These are phyloP conservation scores for Breviolum minutum DNA, from an alignment of 73 alveolate genomes.

Conservation along the genomic window DNA sequence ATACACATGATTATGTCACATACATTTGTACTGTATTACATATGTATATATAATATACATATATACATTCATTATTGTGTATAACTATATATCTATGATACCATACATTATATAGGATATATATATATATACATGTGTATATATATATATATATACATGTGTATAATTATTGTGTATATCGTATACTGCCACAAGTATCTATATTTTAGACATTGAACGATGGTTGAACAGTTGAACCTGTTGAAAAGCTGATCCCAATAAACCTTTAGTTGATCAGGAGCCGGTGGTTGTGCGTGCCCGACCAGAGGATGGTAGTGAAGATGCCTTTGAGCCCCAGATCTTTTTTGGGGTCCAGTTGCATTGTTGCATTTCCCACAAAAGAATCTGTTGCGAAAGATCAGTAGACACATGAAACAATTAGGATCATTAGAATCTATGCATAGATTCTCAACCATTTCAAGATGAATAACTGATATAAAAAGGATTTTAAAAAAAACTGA, in stretches of 20 bases:
- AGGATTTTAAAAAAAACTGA: no score
- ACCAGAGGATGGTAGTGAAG: conserved; percentile 64
- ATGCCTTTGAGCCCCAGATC: neutral
- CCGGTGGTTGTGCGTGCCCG: conserved; percentile 83
- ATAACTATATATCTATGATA: neutral
- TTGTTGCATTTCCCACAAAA: neutral
- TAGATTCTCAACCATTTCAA: no score
- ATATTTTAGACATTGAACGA: neutral
- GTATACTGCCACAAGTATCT: neutral
- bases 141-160: no score
- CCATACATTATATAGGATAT: neutral
- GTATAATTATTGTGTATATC: neutral
- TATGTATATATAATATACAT: neutral
- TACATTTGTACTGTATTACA: no score
- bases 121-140: neutral
- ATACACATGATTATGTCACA: no score
- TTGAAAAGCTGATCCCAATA: neutral
- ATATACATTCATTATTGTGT: neutral
- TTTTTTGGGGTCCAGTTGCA: neutral
- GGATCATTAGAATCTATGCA: no score
- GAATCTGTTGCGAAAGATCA: no score
- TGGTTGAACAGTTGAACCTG: neutral
- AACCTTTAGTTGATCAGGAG: neutral
- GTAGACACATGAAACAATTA: no score
- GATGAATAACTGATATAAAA: no score